Percentiles rank a stretch among this genome's conserved stretches.
Evolutionary conservation across 495 filamentous ascomycete genomes (phyloP).

Genomic region (Schizothecium vesticola): DNA sequence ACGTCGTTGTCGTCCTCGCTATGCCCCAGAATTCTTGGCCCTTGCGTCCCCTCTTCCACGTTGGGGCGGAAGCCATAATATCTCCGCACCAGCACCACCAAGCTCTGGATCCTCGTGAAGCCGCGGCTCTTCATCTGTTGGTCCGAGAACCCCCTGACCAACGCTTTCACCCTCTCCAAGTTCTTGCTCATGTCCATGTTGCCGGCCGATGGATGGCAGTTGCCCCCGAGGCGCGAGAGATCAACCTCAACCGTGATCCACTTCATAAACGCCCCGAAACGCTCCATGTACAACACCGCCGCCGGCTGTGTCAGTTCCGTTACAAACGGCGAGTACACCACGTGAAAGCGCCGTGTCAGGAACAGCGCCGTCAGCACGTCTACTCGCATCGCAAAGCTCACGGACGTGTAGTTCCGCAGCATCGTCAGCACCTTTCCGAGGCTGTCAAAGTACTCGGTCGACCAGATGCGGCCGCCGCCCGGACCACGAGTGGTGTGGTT

Average conservation of each 20-base stretch:
- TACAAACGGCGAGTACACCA: constrained; percentile 24
- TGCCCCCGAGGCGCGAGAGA: constrained; percentile 21
- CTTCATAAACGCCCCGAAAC: constrained; percentile 23
- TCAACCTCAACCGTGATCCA: constrained; percentile 29
- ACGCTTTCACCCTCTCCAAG: constrained; percentile 1
- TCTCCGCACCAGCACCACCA: constrained; percentile 25
- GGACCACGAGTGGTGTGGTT: neutral
- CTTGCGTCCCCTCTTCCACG: neutral
- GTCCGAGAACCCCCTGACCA: constrained; percentile 17
- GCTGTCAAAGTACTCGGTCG: constrained; percentile 23
- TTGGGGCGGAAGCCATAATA: constrained; percentile 22
- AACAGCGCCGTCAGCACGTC: constrained; percentile 23
- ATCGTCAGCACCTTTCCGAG: constrained; percentile 12
- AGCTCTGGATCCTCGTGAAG: constrained; percentile 11
- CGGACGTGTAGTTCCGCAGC: constrained; percentile 13
- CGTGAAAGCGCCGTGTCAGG: constrained; percentile 26
- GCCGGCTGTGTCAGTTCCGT: constrained; percentile 7
- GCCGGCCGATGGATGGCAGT: constrained; percentile 10
- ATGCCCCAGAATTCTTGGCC: neutral
- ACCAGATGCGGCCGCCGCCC: constrained; percentile 12
- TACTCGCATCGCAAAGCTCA: constrained; percentile 22
- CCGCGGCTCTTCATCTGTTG: constrained; percentile 12
- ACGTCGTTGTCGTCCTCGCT: neutral
- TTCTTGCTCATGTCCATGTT: constrained; percentile 3
- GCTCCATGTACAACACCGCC: constrained; percentile 17